A percentile compares a stretch with the other conserved stretches of the same genome.
These are phyloP conservation scores for Dalbergia oliveri DNA, from an alignment of 306 rosid genomes.

Conservation along the genomic window DNA sequence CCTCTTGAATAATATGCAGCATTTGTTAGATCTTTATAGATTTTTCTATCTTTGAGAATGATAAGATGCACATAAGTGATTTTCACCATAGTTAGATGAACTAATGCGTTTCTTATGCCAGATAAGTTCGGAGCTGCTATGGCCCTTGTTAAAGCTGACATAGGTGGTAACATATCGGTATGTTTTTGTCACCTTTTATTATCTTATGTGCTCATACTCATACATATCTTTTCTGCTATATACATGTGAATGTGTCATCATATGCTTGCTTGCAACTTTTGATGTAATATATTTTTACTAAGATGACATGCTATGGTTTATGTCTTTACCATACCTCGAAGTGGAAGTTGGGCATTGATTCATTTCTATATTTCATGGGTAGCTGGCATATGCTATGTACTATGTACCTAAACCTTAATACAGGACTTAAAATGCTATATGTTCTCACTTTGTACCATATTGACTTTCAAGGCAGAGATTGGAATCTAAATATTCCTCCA, in stretches of 20 bases:
- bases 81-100: constrained; percentile 7
- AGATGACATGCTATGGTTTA: constrained; percentile 3
- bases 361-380: constrained; percentile 14
- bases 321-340: constrained; percentile 24
- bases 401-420: background rate
- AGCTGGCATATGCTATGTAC: background rate
- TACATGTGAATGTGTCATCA: constrained; percentile 29
- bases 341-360: constrained; percentile 6
- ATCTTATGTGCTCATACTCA: background rate
- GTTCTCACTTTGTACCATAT: constrained; percentile 44
- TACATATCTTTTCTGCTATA: background rate
- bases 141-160: constrained; percentile 83
- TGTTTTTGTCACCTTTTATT: constrained; percentile 30
- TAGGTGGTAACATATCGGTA: constrained; percentile 94
- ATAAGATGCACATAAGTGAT: background rate
- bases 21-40: constrained; percentile 27
- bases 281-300: background rate
- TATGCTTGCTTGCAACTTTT: constrained; percentile 28
- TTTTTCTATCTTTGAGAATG: constrained; percentile 12
- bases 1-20: constrained; percentile 16
- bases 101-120: constrained; percentile 56
- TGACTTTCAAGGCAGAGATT: constrained; percentile 73
- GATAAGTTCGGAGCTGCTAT: constrained; percentile 98
- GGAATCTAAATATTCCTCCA: constrained; percentile 74
- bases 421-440: constrained; percentile 2